Percentiles rank a stretch among this genome's conserved stretches.
Conservation (phyloP, 768 basidiomycete species). For the Amanita brunnescens region DNA sequence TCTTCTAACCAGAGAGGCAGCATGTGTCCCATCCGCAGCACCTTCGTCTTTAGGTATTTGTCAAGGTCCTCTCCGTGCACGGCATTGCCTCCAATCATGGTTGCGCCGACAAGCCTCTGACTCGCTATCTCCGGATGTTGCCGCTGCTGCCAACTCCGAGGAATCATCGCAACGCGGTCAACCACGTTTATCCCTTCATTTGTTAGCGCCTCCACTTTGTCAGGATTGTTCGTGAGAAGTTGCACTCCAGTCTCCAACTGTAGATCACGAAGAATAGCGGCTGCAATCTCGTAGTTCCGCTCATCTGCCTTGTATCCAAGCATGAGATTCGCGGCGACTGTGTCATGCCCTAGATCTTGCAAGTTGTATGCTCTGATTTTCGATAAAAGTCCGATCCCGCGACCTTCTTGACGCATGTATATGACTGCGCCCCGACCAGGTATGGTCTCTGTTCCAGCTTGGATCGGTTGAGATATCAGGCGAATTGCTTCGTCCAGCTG, state of each 20-base stretch:
- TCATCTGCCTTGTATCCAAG: slow-evolving; percentile 94
- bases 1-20: slow-evolving; percentile 50
- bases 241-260: slow-evolving; percentile 64
- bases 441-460: slow-evolving; percentile 37
- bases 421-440: slow-evolving; percentile 89
- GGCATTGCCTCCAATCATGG: slow-evolving; percentile 71
- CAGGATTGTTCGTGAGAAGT: slow-evolving; percentile 95
- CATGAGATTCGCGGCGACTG: slow-evolving; percentile 95
- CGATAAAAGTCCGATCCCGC: slow-evolving; percentile 91
- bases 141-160: slow-evolving; percentile 70
- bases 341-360: slow-evolving; percentile 96
- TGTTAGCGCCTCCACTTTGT: slow-evolving; percentile 85
- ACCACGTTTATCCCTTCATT: slow-evolving; percentile 72
- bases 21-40: slow-evolving; percentile 96
- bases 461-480: slow-evolving; percentile 68
- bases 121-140: slow-evolving; percentile 19
- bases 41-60: slow-evolving; percentile 91
- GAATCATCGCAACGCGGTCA: slow-evolving; percentile 92
- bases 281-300: slow-evolving; percentile 87
- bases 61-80: slow-evolving; percentile 83
- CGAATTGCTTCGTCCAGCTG: slow-evolving; percentile 97
- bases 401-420: slow-evolving; percentile 95
- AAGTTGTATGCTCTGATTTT: slow-evolving; percentile 98
- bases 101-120: slow-evolving; percentile 50
- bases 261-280: slow-evolving; percentile 82